A percentile compares a stretch with the other conserved stretches of the same genome.
Conservation (phyloP, 1,139 yeast species). For the Kodamaea suecica region DNA sequence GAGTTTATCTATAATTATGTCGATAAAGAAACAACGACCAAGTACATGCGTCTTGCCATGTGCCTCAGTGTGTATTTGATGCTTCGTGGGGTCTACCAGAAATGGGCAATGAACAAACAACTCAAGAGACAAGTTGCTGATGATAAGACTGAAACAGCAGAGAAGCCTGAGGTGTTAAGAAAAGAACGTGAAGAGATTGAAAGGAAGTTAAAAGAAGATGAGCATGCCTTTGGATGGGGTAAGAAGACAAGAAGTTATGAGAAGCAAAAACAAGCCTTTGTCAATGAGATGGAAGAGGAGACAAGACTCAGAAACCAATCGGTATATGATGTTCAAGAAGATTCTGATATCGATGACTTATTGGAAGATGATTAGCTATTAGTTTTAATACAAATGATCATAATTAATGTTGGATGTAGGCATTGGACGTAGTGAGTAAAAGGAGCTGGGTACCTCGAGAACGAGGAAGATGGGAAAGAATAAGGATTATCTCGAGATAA, state of each 20-base stretch:
- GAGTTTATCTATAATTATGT: slow-evolving; percentile 37
- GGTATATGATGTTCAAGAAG: slow-evolving; percentile 56
- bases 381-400: too few species aligned
- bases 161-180: slow-evolving; percentile 30
- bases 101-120: slow-evolving; percentile 50
- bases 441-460: too few species aligned
- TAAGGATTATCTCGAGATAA: too few species aligned
- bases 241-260: slow-evolving; percentile 62
- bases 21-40: slow-evolving; percentile 32
- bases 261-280: slow-evolving; percentile 50
- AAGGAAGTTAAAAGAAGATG: slow-evolving; percentile 36
- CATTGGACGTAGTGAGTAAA: too few species aligned
- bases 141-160: slow-evolving; percentile 45
- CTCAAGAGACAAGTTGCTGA: slow-evolving; percentile 46
- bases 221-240: slow-evolving; percentile 72
- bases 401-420: too few species aligned
- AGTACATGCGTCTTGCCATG: slow-evolving; percentile 38
- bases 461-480: too few species aligned
- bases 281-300: slow-evolving; percentile 47
- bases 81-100: slow-evolving; percentile 35
- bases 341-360: slow-evolving; percentile 63
- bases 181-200: slow-evolving; percentile 28
- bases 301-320: slow-evolving; percentile 43
- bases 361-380: slow-evolving; percentile 54
- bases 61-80: slow-evolving; percentile 37